Percentiles rank a stretch among this genome's conserved stretches.
These are phyloP conservation scores for Bidens hawaiensis DNA, from an alignment of 140 eudicot species.

Conservation along the genomic window DNA sequence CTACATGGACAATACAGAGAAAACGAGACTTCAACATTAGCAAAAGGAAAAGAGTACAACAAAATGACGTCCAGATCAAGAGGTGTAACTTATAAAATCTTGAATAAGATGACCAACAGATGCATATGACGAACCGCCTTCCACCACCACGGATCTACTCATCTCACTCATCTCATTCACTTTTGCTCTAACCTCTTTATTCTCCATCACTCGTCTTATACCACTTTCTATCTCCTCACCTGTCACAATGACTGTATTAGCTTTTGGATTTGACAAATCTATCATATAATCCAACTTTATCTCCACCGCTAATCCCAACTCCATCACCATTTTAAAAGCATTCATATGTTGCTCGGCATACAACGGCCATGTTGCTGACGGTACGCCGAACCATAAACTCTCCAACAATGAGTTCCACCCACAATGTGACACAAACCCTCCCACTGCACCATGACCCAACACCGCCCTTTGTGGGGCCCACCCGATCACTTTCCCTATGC, in stretches of 20 bases:
- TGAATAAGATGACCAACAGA: slow-evolving; percentile 21
- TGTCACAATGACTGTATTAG: slow-evolving; percentile 8
- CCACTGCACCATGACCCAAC: slow-evolving; percentile 39
- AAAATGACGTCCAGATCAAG: not conserved
- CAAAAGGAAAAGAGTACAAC: no score
- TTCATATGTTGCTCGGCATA: slow-evolving; percentile 56
- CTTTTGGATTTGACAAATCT: not conserved
- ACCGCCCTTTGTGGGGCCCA: slow-evolving; percentile 56
- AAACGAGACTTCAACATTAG: no score
- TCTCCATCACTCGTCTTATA: slow-evolving; percentile 34
- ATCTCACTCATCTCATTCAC: slow-evolving; percentile 29
- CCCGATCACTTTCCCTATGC: slow-evolving; percentile 45
- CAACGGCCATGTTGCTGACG: slow-evolving; percentile 51
- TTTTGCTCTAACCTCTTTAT: slow-evolving; percentile 29
- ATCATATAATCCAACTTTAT: slow-evolving; percentile 34
- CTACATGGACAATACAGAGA: no score
- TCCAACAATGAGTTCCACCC: slow-evolving; percentile 61
- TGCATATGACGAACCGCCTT: slow-evolving; percentile 43
- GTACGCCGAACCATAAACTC: slow-evolving; percentile 54
- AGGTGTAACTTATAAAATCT: not conserved
- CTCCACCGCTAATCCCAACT: slow-evolving; percentile 39
- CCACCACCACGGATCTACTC: slow-evolving; percentile 20
- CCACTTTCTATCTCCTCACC: slow-evolving; percentile 35
- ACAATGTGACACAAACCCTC: slow-evolving; percentile 60
- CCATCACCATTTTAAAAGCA: slow-evolving; percentile 43